Conservation (phyloP, 1,139 yeast genomes). For the Magnusiomyces suaveolens region DNA sequence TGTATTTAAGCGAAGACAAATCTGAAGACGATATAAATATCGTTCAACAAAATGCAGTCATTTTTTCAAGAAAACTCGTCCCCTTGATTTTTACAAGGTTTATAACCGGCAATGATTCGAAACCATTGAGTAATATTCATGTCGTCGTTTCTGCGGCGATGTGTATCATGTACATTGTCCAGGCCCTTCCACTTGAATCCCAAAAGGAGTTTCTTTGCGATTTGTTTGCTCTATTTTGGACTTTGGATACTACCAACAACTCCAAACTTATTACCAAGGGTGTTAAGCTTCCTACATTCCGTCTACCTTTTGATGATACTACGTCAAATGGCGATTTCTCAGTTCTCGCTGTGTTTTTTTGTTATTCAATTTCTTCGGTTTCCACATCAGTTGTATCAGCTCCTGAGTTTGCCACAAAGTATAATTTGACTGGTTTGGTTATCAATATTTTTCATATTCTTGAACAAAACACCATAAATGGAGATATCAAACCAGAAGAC, state of each 20-base stretch:
- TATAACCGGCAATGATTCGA: not conserved
- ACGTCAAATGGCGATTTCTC: conserved; percentile 26
- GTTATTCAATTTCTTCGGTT: conserved; percentile 22
- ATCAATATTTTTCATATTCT: not conserved
- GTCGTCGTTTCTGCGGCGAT: conserved; percentile 2
- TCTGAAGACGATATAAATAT: not conserved
- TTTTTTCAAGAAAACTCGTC: conserved; percentile 8
- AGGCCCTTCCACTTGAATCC: not conserved
- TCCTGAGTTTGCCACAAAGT: not conserved
- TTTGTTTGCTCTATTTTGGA: conserved; percentile 11
- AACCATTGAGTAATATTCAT: not conserved
- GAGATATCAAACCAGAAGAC: not conserved
- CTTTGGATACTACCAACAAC: conserved; percentile 7
- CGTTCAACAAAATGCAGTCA: not conserved
- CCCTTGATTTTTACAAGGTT: conserved; percentile 14
- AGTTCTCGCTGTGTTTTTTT: conserved; percentile 41
- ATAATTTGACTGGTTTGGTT: not conserved
- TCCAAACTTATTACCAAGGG: conserved; percentile 8
- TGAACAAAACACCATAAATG: not conserved
- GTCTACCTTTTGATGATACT: not conserved
- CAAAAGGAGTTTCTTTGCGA: conserved; percentile 8
- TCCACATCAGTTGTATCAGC: not conserved
- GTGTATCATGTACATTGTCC: not conserved
- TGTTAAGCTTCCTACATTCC: not conserved
- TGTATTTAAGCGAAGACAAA: conserved; percentile 12